phyloP scores from a whole-genome alignment of 768 basidiomycete species.

The Macrolepiota fuliginosa region DNA sequence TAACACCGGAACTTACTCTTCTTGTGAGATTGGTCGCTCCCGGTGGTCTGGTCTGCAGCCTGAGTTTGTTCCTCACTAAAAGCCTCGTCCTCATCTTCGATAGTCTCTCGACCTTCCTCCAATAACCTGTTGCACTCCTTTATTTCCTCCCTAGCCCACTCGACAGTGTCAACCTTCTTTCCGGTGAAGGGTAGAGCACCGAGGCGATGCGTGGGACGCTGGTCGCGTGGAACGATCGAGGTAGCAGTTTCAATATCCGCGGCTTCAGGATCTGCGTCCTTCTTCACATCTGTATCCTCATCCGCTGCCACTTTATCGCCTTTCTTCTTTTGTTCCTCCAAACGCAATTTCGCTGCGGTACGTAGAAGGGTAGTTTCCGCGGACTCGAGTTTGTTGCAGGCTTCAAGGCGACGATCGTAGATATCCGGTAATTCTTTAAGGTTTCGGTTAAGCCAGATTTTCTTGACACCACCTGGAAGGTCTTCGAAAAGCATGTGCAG shows the following conservation, averaged over 20 bases:
- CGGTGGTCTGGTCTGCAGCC: neutral
- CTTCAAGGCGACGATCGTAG: conserved; percentile 71
- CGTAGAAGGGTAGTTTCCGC: conserved; percentile 80
- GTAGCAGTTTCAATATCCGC: conserved; percentile 21
- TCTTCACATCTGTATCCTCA: conserved; percentile 15
- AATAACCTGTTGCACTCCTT: conserved; percentile 48
- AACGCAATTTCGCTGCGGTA: conserved; percentile 70
- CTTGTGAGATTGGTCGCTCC: neutral
- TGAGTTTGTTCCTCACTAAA: conserved; percentile 1
- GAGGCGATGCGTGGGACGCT: conserved; percentile 81
- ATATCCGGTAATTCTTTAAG: conserved; percentile 84
- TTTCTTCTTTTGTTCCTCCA: conserved; percentile 43
- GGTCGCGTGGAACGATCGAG: conserved; percentile 53
- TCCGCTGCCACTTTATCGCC: conserved; percentile 19
- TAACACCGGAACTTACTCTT: neutral
- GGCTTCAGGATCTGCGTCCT: conserved; percentile 18
- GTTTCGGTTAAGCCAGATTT: conserved; percentile 91
- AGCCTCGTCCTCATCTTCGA: conserved; percentile 26
- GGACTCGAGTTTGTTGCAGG: conserved; percentile 77
- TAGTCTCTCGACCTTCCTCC: conserved; percentile 43
- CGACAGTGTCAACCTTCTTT: conserved; percentile 89
- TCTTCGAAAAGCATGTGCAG: conserved; percentile 70
- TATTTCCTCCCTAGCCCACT: conserved; percentile 84
- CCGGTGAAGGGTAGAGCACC: conserved; percentile 64
- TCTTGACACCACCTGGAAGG: conserved; percentile 87